Evolutionary conservation across 305 asterid genomes (phyloP).

Genomic region (Stenogyne calaminthoides): DNA sequence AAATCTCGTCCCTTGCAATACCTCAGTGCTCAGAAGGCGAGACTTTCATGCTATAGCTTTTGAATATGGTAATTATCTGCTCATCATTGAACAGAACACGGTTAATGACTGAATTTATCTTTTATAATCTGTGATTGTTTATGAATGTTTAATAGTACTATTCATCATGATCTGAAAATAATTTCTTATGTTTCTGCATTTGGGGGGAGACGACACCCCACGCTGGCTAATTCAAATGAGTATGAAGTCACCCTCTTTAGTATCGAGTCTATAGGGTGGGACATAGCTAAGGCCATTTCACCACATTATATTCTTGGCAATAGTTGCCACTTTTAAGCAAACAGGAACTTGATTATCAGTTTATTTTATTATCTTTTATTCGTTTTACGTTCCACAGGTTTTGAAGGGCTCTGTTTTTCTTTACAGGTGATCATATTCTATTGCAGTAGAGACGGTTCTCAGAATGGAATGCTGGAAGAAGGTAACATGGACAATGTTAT

Average conservation of each 20-base stretch:
- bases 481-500: slow-evolving; percentile 36
- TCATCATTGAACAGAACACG: background rate
- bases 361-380: background rate
- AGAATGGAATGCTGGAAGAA: slow-evolving; percentile 30
- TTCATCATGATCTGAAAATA: background rate
- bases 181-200: background rate
- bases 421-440: too few relatives aligned
- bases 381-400: background rate
- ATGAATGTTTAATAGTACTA: background rate
- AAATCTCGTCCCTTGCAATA: too few relatives aligned
- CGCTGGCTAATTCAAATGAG: background rate
- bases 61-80: slow-evolving; percentile 45
- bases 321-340: background rate
- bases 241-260: background rate
- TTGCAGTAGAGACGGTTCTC: slow-evolving; percentile 8
- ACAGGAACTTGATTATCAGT: background rate
- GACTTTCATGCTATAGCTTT: slow-evolving; percentile 38
- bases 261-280: background rate
- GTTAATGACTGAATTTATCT: background rate
- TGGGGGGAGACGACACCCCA: too few relatives aligned
- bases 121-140: background rate
- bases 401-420: background rate
- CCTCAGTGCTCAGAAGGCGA: too few relatives aligned
- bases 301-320: background rate
- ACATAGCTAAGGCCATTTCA: background rate